Conservation (phyloP, 768 basidiomycete species). For the Podaxis carcinomalis region DNA sequence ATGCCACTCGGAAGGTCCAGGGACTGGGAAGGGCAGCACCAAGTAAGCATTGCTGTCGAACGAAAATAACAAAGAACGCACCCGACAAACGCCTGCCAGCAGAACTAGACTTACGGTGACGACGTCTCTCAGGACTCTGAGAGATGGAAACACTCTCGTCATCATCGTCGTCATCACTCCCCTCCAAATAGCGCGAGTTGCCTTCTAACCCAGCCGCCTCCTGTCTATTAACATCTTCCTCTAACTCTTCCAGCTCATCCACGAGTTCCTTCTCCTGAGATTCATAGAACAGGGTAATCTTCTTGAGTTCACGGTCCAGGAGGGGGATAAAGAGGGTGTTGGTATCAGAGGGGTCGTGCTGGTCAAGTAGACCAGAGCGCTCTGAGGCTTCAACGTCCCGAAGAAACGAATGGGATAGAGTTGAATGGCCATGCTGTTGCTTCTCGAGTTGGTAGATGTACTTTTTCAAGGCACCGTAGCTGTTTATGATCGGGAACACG, state of each 20-base stretch:
- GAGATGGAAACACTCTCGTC: constrained; percentile 33
- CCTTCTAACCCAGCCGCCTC: constrained; percentile 54
- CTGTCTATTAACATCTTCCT: constrained; percentile 51
- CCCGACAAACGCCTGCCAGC: constrained; percentile 17
- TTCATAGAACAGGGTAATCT: constrained; percentile 78
- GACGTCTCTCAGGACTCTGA: constrained; percentile 32
- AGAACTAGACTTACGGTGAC: constrained; percentile 31
- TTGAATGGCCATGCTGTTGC: constrained; percentile 48
- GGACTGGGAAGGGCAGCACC: neutral
- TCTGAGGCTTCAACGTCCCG: constrained; percentile 67
- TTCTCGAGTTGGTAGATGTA: constrained; percentile 85
- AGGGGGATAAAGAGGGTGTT: constrained; percentile 67
- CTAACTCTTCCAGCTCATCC: constrained; percentile 54
- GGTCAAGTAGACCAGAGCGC: constrained; percentile 48
- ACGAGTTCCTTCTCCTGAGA: constrained; percentile 69
- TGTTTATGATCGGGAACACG: constrained; percentile 22
- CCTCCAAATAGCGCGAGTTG: constrained; percentile 51
- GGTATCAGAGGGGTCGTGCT: constrained; percentile 31
- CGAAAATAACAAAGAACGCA: constrained; percentile 9
- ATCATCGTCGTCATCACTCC: constrained; percentile 51
- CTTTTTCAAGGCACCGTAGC: constrained; percentile 85
- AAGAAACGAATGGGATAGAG: constrained; percentile 15
- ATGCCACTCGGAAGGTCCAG: neutral
- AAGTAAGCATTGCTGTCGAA: neutral
- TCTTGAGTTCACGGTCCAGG: constrained; percentile 78